Evolutionary conservation across 1,139 yeast species (phyloP).

Genomic region (Blastobotrys indianensis): DNA sequence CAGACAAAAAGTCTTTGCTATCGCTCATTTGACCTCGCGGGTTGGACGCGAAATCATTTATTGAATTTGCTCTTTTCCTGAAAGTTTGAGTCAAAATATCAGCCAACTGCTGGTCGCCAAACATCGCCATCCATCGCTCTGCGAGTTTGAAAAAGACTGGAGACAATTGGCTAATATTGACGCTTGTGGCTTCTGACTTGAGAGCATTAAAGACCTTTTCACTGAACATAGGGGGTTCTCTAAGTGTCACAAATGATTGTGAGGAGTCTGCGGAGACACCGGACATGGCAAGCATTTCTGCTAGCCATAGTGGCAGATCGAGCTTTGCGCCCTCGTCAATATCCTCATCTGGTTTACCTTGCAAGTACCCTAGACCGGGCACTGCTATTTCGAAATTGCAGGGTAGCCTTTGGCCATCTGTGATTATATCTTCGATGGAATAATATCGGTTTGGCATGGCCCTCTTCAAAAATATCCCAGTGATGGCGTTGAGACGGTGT

Average conservation of each 20-base stretch:
- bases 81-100: slow-evolving; percentile 49
- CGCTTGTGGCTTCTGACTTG: slow-evolving; percentile 60
- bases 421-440: slow-evolving; percentile 81
- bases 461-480: not conserved
- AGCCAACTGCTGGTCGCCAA: slow-evolving; percentile 58
- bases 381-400: slow-evolving; percentile 70
- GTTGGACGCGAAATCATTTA: slow-evolving; percentile 66
- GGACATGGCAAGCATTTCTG: slow-evolving; percentile 59
- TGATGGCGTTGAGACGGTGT: not conserved
- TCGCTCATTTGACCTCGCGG: slow-evolving; percentile 36
- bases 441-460: slow-evolving; percentile 46
- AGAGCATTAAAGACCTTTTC: slow-evolving; percentile 70
- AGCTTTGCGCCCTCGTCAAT: slow-evolving; percentile 59
- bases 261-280: slow-evolving; percentile 35
- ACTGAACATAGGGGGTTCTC: slow-evolving; percentile 63
- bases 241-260: slow-evolving; percentile 59
- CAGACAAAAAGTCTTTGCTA: slow-evolving; percentile 47
- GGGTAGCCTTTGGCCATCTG: slow-evolving; percentile 63
- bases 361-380: slow-evolving; percentile 84
- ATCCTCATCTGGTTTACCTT: slow-evolving; percentile 62
- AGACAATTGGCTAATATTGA: slow-evolving; percentile 64
- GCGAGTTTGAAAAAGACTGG: slow-evolving; percentile 64
- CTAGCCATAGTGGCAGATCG: slow-evolving; percentile 87
- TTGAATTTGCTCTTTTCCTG: slow-evolving; percentile 58
- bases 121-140: slow-evolving; percentile 68